Percentiles rank a stretch among this genome's conserved stretches.
These are phyloP conservation scores for Hymenoscyphus fructigenus DNA, from an alignment of 2,329 filamentous ascomycete species.

Conservation along the genomic window DNA sequence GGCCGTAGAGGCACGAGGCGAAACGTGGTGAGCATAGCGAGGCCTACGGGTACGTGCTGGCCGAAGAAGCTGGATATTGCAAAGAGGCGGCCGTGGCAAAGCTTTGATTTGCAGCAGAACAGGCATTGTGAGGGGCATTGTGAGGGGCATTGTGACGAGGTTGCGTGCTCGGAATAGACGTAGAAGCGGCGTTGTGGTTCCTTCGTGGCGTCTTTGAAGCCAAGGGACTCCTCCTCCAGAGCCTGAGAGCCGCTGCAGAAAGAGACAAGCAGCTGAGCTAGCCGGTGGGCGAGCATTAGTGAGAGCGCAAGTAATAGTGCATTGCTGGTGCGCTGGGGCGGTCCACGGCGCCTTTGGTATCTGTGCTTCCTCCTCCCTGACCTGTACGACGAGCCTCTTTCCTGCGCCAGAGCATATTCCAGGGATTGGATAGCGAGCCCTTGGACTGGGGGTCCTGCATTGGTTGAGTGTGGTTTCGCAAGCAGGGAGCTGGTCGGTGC, in stretches of 20 bases:
- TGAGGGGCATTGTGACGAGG: slow-evolving; percentile 17
- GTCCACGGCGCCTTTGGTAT: slow-evolving; percentile 30
- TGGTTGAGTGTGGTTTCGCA: slow-evolving; percentile 36
- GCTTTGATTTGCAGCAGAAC: slow-evolving; percentile 22
- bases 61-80: slow-evolving; percentile 16
- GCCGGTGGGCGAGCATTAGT: slow-evolving; percentile 21
- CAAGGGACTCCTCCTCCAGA: slow-evolving; percentile 14
- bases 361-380: slow-evolving; percentile 25
- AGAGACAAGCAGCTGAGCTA: slow-evolving; percentile 21
- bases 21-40: slow-evolving; percentile 34
- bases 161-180: slow-evolving; percentile 22
- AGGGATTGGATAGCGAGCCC: slow-evolving; percentile 29
- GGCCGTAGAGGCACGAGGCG: slow-evolving; percentile 34
- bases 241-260: slow-evolving; percentile 12
- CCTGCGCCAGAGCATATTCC: slow-evolving; percentile 28
- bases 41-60: slow-evolving; percentile 29
- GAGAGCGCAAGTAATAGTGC: slow-evolving; percentile 26
- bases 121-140: slow-evolving; percentile 15
- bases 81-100: slow-evolving; percentile 14
- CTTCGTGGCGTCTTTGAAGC: slow-evolving; percentile 17
- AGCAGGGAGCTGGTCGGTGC: slow-evolving; percentile 26
- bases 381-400: slow-evolving; percentile 30
- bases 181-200: slow-evolving; percentile 16
- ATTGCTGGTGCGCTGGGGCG: slow-evolving; percentile 27
- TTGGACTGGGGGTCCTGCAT: slow-evolving; percentile 27